Evolutionary conservation across 2,329 filamentous ascomycete species (phyloP), one percentile per base, ranked within the genome.

Genomic region (Xylaria sp.): DNA sequence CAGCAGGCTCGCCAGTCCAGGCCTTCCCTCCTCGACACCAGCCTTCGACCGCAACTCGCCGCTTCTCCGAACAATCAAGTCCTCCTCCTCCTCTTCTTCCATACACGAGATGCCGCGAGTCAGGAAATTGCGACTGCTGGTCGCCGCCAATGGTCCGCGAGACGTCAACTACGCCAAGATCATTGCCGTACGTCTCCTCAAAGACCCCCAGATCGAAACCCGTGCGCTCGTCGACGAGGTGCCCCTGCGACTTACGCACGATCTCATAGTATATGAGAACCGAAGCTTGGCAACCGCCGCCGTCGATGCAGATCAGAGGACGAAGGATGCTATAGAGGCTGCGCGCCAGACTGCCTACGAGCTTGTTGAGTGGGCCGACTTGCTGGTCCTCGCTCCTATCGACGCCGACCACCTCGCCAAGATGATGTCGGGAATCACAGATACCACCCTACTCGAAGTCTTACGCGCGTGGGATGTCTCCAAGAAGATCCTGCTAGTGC

Each of bases 401-500:
- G 92, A 96, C 78, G 93, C 93, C 7, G 92, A 96, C 77, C 91
- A 90, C 64, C 85, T 97, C 64, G 92, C 92, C 36, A 93, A 93
- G 78, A 97, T 97, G 93, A 85, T 97, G 76, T 89, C 91, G 63
- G 94, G 94, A 61, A 87, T 95, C 66, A 90, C 93, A 2, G 93
- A 93, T 75, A 97, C 90, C 36, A 85, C 97, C 63, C 85, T 97
- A 7, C 85, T 97, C 61, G 92, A 95, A 74, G 88, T 97, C 0
- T 79, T 97, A 58, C 88, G 94, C 61, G 92, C 92, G 65, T 97
- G 94, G 94, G 90, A 97, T 74, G 89, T 92, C 0, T 91, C 90
- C 6, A 97, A 97, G 81, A 92, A 91, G 74, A 92, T 97, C 36
- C 82, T 97, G 58, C 83, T 97, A 66, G 90, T 97, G 6, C 94